Evolutionary conservation across 495 filamentous ascomycete species (phyloP), one percentile per base, ranked within the genome.

Genomic region (Chaetomium tenue): DNA sequence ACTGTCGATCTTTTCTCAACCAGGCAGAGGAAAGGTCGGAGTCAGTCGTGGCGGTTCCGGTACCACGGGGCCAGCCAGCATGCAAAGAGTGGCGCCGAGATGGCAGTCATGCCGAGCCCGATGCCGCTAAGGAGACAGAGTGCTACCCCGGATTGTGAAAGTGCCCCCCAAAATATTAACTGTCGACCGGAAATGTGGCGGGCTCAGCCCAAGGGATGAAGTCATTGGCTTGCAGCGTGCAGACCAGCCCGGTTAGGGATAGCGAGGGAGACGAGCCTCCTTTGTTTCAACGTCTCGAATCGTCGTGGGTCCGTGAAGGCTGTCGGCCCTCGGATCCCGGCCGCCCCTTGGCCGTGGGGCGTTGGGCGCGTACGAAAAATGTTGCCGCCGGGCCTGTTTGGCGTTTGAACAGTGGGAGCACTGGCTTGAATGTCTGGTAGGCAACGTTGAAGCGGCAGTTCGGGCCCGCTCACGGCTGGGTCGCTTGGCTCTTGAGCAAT

Each of bases 101-200:
- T 12, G 8, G 44, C 20, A 50, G 44, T 42, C 15, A 26, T 26
- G 48, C 59, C 59, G 48, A 33, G 58, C 44, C 25, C 39, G n/a
- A 20, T 61, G 47, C 58, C 52, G 7, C 28, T 18, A 15, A 11
- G 8, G 47, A 20, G 18, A 25, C 23, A 20, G 33, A 30, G 9
- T 48, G 25, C 46, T 50, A 58, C 58, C 58, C 58, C 18, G n/a
- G 58, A 15, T 60, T 60, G 37, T 58, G 55, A 58, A 44, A 44
- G 37, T 44, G 39, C 39, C 11, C 39, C 11, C 20, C 12, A 8
- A 18, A 28, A 37, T 37, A 37, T 6, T 37, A 37, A 37, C 5
- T 37, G 7, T 12, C 8, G 3, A 8, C 37, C 55, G n/a, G 55
- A 50, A 50, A 48, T 39, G n/a, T 39, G 26, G 20, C 44, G 16